Percentiles rank a stretch among this genome's conserved stretches.
Conservation (phyloP, 2,329 filamentous ascomycete genomes). For the Fusarium cicatricum region DNA sequence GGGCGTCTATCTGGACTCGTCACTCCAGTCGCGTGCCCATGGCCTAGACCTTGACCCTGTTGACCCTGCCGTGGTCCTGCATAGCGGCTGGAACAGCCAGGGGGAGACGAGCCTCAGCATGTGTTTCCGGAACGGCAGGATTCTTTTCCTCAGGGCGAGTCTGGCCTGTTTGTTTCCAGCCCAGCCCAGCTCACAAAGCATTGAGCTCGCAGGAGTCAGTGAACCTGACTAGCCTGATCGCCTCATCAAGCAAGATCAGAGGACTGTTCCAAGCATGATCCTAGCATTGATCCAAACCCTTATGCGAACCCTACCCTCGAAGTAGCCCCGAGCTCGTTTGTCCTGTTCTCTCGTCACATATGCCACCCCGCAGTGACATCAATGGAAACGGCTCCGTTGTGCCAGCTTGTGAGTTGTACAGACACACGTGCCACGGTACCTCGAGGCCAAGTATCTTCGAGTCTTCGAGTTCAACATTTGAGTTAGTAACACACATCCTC, state of each 20-base stretch:
- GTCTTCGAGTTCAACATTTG: neutral
- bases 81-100: constrained; percentile 27
- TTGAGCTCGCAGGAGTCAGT: neutral
- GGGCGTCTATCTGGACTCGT: constrained; percentile 26
- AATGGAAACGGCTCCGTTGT: neutral
- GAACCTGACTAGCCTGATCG: neutral
- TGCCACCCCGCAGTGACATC: constrained; percentile 8
- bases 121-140: neutral
- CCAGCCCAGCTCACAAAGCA: neutral
- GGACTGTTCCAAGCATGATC: constrained; percentile 10
- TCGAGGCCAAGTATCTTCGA: constrained; percentile 1
- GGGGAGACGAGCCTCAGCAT: constrained; percentile 24
- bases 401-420: constrained; percentile 6
- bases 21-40: constrained; percentile 24
- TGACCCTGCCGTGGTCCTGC: constrained; percentile 10
- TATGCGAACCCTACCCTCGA: constrained; percentile 11
- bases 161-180: constrained; percentile 2
- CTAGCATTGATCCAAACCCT: constrained; percentile 5
- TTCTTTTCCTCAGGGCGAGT: neutral
- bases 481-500: constrained; percentile 5
- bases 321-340: neutral
- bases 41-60: constrained; percentile 4
- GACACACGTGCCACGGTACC: constrained; percentile 3
- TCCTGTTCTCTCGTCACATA: neutral
- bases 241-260: constrained; percentile 4